Conservation (phyloP, 768 basidiomycete genomes). For the Boletus sp. region DNA sequence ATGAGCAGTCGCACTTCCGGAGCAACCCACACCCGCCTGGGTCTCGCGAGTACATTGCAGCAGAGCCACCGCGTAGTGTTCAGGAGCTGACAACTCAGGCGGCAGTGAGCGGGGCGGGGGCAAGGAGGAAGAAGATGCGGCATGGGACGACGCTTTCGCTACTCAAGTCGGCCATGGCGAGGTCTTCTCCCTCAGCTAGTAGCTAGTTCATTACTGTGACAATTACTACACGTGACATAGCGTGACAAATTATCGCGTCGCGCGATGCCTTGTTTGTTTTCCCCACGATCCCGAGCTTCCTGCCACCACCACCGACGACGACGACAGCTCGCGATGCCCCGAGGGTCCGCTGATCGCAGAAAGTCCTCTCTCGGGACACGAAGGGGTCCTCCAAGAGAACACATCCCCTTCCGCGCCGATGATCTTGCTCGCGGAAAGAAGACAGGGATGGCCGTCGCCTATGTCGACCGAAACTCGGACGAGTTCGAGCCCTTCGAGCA, state of each 20-base stretch:
- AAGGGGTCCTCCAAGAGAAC: slow-evolving; percentile 59
- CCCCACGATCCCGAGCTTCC: slow-evolving; percentile 18
- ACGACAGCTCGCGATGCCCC: slow-evolving; percentile 23
- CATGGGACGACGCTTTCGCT: slow-evolving; percentile 8
- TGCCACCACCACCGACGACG: slow-evolving; percentile 11
- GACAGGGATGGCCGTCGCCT: slow-evolving; percentile 67
- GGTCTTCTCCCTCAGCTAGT: not conserved
- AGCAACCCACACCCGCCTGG: slow-evolving; percentile 51
- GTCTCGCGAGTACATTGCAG: slow-evolving; percentile 43
- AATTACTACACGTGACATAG: slow-evolving; percentile 24
- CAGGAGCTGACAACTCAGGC: slow-evolving; percentile 18
- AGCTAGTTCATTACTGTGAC: slow-evolving; percentile 7
- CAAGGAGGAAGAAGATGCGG: not conserved
- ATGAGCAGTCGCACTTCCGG: slow-evolving; percentile 28
- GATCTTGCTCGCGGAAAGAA: slow-evolving; percentile 77
- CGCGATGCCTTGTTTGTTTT: slow-evolving; percentile 23
- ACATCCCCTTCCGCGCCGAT: slow-evolving; percentile 76
- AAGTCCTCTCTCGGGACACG: slow-evolving; percentile 44
- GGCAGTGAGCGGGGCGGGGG: slow-evolving; percentile 4
- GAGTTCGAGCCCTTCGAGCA: slow-evolving; percentile 82
- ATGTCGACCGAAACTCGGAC: slow-evolving; percentile 71
- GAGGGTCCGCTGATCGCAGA: slow-evolving; percentile 24
- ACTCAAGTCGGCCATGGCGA: slow-evolving; percentile 21
- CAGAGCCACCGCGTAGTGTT: slow-evolving; percentile 23
- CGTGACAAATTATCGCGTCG: slow-evolving; percentile 24